Evolutionary conservation across 75 land plant genomes (phyloP).

Genomic region (Ceratopteris richardii): DNA sequence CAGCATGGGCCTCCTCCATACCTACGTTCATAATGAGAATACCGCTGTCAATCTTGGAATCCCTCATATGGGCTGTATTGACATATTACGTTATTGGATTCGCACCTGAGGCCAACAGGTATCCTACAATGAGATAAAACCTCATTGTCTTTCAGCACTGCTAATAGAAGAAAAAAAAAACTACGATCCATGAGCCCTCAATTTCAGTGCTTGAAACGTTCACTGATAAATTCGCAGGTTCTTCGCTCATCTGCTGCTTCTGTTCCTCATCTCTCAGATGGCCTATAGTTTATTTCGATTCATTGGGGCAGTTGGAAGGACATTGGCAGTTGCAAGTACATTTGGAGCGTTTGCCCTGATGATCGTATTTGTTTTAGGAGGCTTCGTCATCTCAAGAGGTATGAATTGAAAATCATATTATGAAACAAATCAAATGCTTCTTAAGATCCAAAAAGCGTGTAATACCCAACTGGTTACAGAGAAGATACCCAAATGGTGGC

Average conservation of each 20-base stretch:
- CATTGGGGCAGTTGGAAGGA: slow-evolving; percentile 19
- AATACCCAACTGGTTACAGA: neutral
- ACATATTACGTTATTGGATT: slow-evolving; percentile 45
- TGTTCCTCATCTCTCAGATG: slow-evolving; percentile 14
- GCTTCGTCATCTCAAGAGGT: slow-evolving; percentile 24
- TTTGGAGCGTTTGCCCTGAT: slow-evolving; percentile 22
- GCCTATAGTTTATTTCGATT: slow-evolving; percentile 19
- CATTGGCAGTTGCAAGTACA: slow-evolving; percentile 17
- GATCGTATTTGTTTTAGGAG: slow-evolving; percentile 22
- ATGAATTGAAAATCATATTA: neutral
- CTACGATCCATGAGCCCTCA: too few relatives aligned
- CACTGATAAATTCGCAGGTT: slow-evolving; percentile 13
- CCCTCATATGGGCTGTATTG: slow-evolving; percentile 23
- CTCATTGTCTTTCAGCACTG: too few relatives aligned
- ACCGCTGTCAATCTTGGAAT: slow-evolving; percentile 32
- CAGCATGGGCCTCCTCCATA: slow-evolving; percentile 40
- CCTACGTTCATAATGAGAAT: slow-evolving; percentile 24
- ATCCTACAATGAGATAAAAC: too few relatives aligned
- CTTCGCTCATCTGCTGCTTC: slow-evolving; percentile 16
- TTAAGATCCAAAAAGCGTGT: neutral
- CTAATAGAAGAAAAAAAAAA: too few relatives aligned
- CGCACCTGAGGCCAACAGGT: slow-evolving; percentile 38
- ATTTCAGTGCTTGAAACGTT: neutral
- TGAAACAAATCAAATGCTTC: neutral
- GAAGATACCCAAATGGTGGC: slow-evolving; percentile 20